Base-by-base conservation (phyloP, 2,329 filamentous ascomycete genomes). In the Clarireedia paspali region DNA sequence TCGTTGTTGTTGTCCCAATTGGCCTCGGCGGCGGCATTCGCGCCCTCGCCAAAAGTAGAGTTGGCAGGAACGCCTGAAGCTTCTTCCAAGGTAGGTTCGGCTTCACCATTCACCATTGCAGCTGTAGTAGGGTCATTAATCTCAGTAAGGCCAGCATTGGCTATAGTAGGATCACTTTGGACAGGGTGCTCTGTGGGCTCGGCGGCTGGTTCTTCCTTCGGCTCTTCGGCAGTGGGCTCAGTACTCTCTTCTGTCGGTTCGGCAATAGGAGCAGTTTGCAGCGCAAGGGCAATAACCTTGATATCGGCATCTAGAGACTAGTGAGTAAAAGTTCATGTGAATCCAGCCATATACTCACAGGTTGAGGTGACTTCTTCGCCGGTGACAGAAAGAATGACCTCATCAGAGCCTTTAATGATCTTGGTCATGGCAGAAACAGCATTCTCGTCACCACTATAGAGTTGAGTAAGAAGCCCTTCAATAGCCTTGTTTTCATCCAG, bases 401-500 rank as follows among this genome's bases (percentile, higher is more conserved):
- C 88, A 14, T 84, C 77, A 26, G 82, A 78, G 36, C 87, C 88
- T 57, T 89, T 78, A 55, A 91, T 87, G 57, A 95, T 77, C 75
- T 88, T 91, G 67, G 89, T 72, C 73, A 90, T 90, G 56, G 87
- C 82, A 53, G 81, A 75, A 24, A 94, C 88, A 50, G 88, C 89
- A 63, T 75, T 78, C 61, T 88, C 81, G 66, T 92, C 88, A 47
- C 89, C 89, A 47, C 83, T 82, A 72, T 95, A 94, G 34, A 94
- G 86, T 58, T 86, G 80, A 47, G 91, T 77, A 57, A 95, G 77
- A 36, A 89, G 84, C 52, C 88, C 88, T 73, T 95, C 89, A 58
- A 94, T 84, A 38, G 88, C 89, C 71, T 84, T 83, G 71, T 85
- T 89, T 74, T 92, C 87, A 56, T 91, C 87, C 5, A 79, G 71